Conservation (phyloP, 1,284 basidiomycete genomes). For the Kwoniella shivajii region DNA sequence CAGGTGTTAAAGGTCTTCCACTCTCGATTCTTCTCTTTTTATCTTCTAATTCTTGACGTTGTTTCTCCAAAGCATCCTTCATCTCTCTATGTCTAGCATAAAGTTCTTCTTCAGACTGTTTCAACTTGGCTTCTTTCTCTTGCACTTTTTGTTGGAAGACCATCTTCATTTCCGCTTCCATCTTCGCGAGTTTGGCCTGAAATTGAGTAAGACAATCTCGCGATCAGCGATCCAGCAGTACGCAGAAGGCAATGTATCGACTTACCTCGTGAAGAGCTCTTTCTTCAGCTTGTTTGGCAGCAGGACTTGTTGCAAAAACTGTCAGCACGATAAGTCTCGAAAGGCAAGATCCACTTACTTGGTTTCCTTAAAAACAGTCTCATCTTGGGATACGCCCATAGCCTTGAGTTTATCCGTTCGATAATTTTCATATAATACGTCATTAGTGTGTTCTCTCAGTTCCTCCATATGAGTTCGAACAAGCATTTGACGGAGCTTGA, state of each 20-base stretch:
- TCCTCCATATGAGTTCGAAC: conserved; percentile 98
- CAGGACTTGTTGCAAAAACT: too few species aligned
- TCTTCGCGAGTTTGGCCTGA: conserved; percentile 95
- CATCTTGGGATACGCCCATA: conserved; percentile 96
- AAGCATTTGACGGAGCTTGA: conserved; percentile 97
- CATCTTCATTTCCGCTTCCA: conserved; percentile 99
- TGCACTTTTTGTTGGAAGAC: conserved; percentile 99
- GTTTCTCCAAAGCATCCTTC: conserved; percentile 98
- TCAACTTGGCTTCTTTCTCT: conserved; percentile 96
- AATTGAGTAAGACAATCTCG: too few species aligned
- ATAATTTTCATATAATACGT: conserved; percentile 93
- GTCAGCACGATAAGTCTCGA: too few species aligned
- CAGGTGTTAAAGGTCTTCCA: conserved; percentile 90
- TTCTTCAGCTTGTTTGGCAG: conserved; percentile 92
- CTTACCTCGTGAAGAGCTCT: conserved; percentile 76
- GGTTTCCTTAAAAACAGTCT: conserved; percentile 95
- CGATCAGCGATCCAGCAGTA: too few species aligned
- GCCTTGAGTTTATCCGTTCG: conserved; percentile 88
- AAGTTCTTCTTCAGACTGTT: conserved; percentile 96
- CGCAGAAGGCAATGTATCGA: too few species aligned
- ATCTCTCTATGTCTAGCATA: conserved; percentile 97
- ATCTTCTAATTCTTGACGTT: conserved; percentile 91
- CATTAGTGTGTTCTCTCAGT: conserved; percentile 89
- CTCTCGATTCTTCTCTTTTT: conserved; percentile 97
- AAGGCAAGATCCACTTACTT: conserved; percentile 67